Evolutionary conservation across 768 basidiomycete genomes (phyloP).

Genomic region (Tulasnella sp.): DNA sequence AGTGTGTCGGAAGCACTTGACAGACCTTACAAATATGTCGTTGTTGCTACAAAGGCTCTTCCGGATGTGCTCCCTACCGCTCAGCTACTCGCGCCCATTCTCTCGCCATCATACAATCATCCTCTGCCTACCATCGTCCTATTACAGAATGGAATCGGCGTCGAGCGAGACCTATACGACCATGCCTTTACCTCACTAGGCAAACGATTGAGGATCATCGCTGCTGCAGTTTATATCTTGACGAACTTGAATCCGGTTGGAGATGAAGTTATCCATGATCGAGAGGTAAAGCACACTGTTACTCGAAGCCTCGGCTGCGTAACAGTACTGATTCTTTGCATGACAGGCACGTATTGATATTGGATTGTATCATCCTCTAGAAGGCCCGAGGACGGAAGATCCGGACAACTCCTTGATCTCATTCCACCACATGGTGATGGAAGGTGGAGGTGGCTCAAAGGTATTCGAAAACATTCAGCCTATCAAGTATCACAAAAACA

Average conservation of each 20-base stretch:
- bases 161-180: slow-evolving; percentile 50
- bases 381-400: no score
- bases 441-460: slow-evolving; percentile 36
- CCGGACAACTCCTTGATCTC: no score
- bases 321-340: no score
- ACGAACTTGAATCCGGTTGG: slow-evolving; percentile 37
- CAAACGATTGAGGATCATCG: slow-evolving; percentile 39
- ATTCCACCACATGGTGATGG: slow-evolving; percentile 34
- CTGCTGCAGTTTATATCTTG: slow-evolving; percentile 42
- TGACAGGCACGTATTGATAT: no score
- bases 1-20: slow-evolving; percentile 50
- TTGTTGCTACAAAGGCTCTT: slow-evolving; percentile 57
- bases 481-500: slow-evolving; percentile 47
- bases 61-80: slow-evolving; percentile 52
- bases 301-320: no score
- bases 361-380: no score
- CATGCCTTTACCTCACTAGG: neutral
- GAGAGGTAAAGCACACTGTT: no score
- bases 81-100: slow-evolving; percentile 40
- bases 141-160: slow-evolving; percentile 59
- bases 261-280: slow-evolving; percentile 32
- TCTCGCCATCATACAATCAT: slow-evolving; percentile 34
- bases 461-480: slow-evolving; percentile 50
- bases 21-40: slow-evolving; percentile 46
- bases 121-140: slow-evolving; percentile 48